Base-by-base conservation (phyloP, 176 grass and related monocot genomes). In the Coix lacrymajobi region DNA sequence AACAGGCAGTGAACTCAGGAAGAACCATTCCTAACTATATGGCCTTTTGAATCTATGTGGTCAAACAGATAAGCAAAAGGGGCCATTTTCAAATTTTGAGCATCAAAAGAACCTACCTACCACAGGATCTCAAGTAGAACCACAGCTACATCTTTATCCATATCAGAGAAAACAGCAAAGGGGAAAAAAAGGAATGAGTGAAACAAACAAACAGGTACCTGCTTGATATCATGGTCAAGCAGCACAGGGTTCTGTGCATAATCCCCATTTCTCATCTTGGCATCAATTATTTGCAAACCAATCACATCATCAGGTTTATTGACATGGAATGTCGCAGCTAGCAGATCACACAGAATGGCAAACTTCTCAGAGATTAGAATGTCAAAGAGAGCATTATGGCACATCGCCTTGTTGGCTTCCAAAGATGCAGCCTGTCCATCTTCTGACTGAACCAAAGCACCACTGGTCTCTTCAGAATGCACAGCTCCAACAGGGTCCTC, bases 291-390 rank as follows among this genome's bases (percentile, higher is more conserved):
- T 72, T 62, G 87, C 79, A 96, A 89, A 82, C 91, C 74, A 80
- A 96, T 91, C 36, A 85, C 81, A 38, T 70, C 66, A 25, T 82
- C 81, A 77, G 69, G 77, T 71, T 92, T 83, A 41, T 56, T 80
- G 51, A 85, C 85, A 88, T 88, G 85, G 83, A 99, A 94, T 41
- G 56, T 84, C 84, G 66, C 76, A 77, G 84, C 82, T 68, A 96
- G 58, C 73, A 92, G 74, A 90, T 99, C 83, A 78, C 93, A 99
- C 64, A 99, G 39, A 46, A 94, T 77, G 37, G 91, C 91, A 84
- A 99, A 99, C 68, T 94, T 95, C 51, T 96, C 91, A 0, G 96
- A 96, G 62, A 91, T 61, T 32, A 99, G 49, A 80, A 99, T 80
- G 34, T 94, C 91, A 28, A 88, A 74, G 62, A 99, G 86, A 77